phyloP scores from a whole-genome alignment of 2,329 filamentous ascomycete species.

The Microdochium bolleyi region DNA sequence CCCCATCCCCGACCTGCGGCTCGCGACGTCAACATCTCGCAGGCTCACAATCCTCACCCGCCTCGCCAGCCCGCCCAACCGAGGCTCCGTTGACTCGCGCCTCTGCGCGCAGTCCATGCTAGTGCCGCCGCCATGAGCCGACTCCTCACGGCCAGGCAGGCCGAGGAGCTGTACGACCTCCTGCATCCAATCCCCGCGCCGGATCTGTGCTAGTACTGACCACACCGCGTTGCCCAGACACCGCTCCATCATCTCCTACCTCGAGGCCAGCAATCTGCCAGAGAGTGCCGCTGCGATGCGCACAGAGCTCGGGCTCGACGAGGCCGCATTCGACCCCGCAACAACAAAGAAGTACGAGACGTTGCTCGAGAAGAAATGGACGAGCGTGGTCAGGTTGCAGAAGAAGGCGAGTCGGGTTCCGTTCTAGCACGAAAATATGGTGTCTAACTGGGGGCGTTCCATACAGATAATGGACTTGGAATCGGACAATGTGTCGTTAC shows the following conservation, averaged over 20 bases:
- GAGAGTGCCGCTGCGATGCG: constrained; percentile 65
- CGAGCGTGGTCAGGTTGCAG: constrained; percentile 85
- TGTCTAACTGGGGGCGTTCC: constrained; percentile 5
- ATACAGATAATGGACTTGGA: constrained; percentile 87
- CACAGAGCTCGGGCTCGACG: constrained; percentile 66
- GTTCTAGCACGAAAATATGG: constrained; percentile 1
- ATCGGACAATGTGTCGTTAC: constrained; percentile 61
- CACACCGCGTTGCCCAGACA: constrained; percentile 34
- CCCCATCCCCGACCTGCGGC: not conserved
- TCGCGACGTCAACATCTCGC: not conserved
- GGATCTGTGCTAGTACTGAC: not conserved
- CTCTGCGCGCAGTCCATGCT: not conserved
- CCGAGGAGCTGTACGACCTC: constrained; percentile 20
- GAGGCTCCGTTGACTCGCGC: not conserved
- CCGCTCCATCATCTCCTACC: constrained; percentile 88
- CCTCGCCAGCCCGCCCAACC: not conserved
- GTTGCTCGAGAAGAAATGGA: constrained; percentile 97
- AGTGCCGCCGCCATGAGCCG: constrained; percentile 15
- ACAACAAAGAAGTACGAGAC: constrained; percentile 93
- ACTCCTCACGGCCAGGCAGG: constrained; percentile 21
- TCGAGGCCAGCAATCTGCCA: constrained; percentile 64
- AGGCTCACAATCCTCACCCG: not conserved
- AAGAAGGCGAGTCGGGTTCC: constrained; percentile 62
- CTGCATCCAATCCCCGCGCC: not conserved
- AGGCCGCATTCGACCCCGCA: constrained; percentile 59